These are phyloP conservation scores for Penicillium frequentans DNA, from an alignment of 2,329 filamentous ascomycete genomes.

Conservation along the genomic window DNA sequence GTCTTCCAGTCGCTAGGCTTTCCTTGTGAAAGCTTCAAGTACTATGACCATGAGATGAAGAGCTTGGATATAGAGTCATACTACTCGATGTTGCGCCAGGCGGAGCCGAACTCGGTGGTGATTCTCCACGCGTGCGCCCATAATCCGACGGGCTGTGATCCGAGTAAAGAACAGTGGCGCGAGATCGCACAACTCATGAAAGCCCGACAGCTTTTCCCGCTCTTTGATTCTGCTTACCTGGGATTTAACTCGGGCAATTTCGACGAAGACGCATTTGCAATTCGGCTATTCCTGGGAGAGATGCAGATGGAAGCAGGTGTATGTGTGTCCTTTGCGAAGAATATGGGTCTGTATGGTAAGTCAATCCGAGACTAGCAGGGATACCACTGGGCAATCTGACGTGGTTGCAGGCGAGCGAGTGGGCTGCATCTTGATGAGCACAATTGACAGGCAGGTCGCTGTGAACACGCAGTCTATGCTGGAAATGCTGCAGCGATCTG, in stretches of 20 bases:
- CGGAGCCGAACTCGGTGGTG: constrained; percentile 14
- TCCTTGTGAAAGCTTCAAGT: constrained; percentile 53
- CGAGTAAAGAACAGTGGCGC: constrained; percentile 86
- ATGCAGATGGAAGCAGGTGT: constrained; percentile 70
- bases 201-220: constrained; percentile 80
- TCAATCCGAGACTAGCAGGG: background rate
- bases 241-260: constrained; percentile 29
- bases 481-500: constrained; percentile 67
- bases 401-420: constrained; percentile 17
- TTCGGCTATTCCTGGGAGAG: constrained; percentile 46
- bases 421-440: constrained; percentile 16
- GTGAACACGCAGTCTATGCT: constrained; percentile 19
- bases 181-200: constrained; percentile 75
- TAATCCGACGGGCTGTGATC: constrained; percentile 95
- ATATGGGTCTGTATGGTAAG: constrained; percentile 36
- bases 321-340: constrained; percentile 61
- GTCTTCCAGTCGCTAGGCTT: constrained; percentile 88
- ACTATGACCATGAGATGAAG: constrained; percentile 20
- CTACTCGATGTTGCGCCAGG: constrained; percentile 6
- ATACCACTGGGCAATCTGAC: background rate
- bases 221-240: constrained; percentile 45
- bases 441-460: constrained; percentile 8
- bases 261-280: constrained; percentile 28
- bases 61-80: constrained; percentile 24
- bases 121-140: constrained; percentile 85